phyloP scores from a whole-genome alignment of 2,329 filamentous ascomycete genomes.

The Cercospora brassicicola region DNA sequence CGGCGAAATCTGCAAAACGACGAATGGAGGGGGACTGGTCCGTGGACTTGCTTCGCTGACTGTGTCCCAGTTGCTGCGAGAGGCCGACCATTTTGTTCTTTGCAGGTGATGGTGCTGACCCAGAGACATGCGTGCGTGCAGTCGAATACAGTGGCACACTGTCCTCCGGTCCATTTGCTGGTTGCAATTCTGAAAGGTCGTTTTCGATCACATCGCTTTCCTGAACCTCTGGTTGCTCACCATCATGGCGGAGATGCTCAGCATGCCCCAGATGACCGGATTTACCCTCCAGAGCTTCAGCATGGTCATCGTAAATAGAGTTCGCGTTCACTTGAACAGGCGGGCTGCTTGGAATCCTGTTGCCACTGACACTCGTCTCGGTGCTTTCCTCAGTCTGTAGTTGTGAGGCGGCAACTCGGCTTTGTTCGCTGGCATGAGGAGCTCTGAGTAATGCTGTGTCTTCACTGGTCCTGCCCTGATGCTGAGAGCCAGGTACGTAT shows the following conservation, averaged over 20 bases:
- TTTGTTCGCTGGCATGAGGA: conserved; percentile 24
- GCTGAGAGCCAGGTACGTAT: conserved; percentile 39
- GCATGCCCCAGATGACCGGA: conserved; percentile 20
- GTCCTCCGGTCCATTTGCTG: conserved; percentile 4
- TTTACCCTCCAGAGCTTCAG: conserved; percentile 23
- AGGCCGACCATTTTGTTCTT: conserved; percentile 25
- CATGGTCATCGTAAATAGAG: conserved; percentile 29
- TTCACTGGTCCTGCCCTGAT: conserved; percentile 36
- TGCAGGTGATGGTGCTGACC: conserved; percentile 30
- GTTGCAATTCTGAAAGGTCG: background rate
- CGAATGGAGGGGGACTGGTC: conserved; percentile 32
- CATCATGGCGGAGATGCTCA: conserved; percentile 9
- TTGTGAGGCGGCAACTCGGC: conserved; percentile 22
- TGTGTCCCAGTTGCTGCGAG: conserved; percentile 24
- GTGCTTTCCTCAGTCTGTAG: conserved; percentile 13
- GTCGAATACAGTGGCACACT: conserved; percentile 35
- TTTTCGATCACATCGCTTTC: conserved; percentile 35
- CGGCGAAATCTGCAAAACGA: conserved; percentile 6
- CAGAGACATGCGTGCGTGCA: conserved; percentile 43
- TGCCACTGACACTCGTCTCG: background rate
- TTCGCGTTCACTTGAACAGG: conserved; percentile 27
- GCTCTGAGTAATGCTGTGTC: conserved; percentile 31
- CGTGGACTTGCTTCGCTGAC: conserved; percentile 32
- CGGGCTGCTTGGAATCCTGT: conserved; percentile 39
- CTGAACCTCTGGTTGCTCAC: conserved; percentile 31